Evolutionary conservation across 305 asterid species (phyloP), one percentile per base, ranked within the genome.

Genomic region (Vinca major): DNA sequence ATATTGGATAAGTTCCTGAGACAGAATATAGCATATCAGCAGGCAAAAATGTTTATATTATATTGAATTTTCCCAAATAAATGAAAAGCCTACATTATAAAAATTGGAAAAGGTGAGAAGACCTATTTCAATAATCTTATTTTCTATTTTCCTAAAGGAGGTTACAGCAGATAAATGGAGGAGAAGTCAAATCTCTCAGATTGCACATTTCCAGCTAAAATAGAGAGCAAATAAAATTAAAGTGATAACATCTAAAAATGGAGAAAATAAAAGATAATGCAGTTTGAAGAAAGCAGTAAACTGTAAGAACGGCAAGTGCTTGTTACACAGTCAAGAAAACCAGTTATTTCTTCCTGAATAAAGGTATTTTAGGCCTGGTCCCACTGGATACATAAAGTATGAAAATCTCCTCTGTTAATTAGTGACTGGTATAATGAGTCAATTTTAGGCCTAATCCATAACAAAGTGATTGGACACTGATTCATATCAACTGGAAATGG

Each of bases 1-100:
- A 79, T 81, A 93, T 56, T 86, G 82, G 73, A 93, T 81, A 82
- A 93, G 90, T 69, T 93, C 95, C 99, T 92, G 87, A 68, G 81
- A 39, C 2, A 5, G 17, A n/a, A 74, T n/a, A 65, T 4, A 26
- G 47, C 36, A 69, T 37, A 69, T 71, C 75, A 65, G 47, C 43
- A 64, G 65, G 44, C 39, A 40, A 70, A 45, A 51, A 61, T 17
- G 55, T 17, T 26, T 14, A 47, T 41, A 39, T 39, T 65, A 4
- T 41, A 41, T 41, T 69, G 70, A 69, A 19, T 43, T 52, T 3
- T 43, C 72, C 57, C 11, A 47, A 48, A 48, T 3, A 48, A 48
- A 48, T 12, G 11, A 19, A 50, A 48, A 65, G 43, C 65, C 5
- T n/a, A 43, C 50, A 11, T 26, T 36, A 66, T 20, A 45, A 47